phyloP scores from a whole-genome alignment of 495 filamentous ascomycete genomes.

The Penicillium turbatum region DNA sequence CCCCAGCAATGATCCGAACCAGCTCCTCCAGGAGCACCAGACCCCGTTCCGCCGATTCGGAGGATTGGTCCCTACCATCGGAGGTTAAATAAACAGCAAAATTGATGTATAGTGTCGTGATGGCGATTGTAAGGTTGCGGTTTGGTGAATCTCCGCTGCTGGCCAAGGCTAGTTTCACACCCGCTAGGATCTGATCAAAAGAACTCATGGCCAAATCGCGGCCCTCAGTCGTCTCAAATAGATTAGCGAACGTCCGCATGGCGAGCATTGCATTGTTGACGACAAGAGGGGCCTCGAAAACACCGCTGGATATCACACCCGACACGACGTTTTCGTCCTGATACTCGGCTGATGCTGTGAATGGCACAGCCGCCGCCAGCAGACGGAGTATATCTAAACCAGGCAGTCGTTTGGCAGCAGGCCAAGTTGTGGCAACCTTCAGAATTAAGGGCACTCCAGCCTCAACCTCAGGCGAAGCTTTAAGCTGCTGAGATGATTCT shows the following conservation, averaged over 20 bases:
- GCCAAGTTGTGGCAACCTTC: constrained; percentile 71
- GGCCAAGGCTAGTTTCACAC: constrained; percentile 44
- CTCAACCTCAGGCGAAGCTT: constrained; percentile 35
- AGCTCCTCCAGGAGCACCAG: constrained; percentile 61
- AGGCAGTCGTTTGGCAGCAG: constrained; percentile 70
- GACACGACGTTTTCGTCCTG: constrained; percentile 50
- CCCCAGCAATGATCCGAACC: constrained; percentile 53
- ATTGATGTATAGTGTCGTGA: constrained; percentile 82
- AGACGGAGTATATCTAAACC: constrained; percentile 82
- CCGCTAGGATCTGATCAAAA: constrained; percentile 54
- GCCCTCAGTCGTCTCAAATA: constrained; percentile 74
- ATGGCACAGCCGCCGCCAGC: constrained; percentile 60
- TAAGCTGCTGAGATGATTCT: constrained; percentile 42
- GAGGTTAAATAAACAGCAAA: constrained; percentile 62
- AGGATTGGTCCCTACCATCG: constrained; percentile 25
- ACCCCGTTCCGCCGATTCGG: constrained; percentile 52
- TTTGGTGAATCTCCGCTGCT: constrained; percentile 53
- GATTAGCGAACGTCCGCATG: constrained; percentile 75
- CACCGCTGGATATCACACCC: constrained; percentile 43
- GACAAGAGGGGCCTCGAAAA: constrained; percentile 53
- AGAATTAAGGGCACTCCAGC: constrained; percentile 55
- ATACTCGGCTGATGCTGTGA: constrained; percentile 54
- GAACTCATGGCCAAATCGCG: constrained; percentile 54
- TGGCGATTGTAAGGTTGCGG: constrained; percentile 74
- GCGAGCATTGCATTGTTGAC: constrained; percentile 85